These are phyloP conservation scores for Lineolata rhizophorae DNA, from an alignment of 495 filamentous ascomycete species.

Conservation along the genomic window DNA sequence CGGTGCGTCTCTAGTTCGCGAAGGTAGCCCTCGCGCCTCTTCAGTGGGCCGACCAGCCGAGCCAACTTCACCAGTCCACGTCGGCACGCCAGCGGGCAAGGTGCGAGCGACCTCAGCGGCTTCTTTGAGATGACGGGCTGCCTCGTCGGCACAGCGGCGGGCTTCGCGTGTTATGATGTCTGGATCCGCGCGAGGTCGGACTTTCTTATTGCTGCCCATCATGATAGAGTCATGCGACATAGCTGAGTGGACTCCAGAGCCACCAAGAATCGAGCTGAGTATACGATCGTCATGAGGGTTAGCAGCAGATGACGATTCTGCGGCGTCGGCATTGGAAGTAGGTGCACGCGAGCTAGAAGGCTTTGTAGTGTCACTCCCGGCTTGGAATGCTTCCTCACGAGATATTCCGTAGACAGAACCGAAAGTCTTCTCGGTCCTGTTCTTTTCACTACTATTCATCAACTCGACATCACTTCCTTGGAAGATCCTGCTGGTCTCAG, in stretches of 20 bases:
- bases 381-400: slow-evolving; percentile 28
- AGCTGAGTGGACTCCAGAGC: slow-evolving; percentile 61
- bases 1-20: too few relatives aligned
- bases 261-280: slow-evolving; percentile 71
- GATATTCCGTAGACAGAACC: slow-evolving; percentile 32
- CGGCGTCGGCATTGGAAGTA: slow-evolving; percentile 13
- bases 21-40: too few relatives aligned
- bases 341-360: too few relatives aligned
- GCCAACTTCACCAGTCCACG: slow-evolving; percentile 79
- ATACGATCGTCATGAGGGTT: slow-evolving; percentile 27
- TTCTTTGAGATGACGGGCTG: slow-evolving; percentile 47
- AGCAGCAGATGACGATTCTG: background rate
- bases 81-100: slow-evolving; percentile 63
- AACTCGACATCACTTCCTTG: slow-evolving; percentile 57
- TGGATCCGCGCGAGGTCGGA: slow-evolving; percentile 39
- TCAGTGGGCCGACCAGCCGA: slow-evolving; percentile 36
- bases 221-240: slow-evolving; percentile 82
- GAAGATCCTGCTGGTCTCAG: slow-evolving; percentile 72
- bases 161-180: slow-evolving; percentile 65
- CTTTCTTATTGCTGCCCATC: slow-evolving; percentile 31
- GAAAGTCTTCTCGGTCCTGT: slow-evolving; percentile 6
- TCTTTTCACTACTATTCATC: slow-evolving; percentile 12
- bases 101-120: slow-evolving; percentile 47
- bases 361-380: slow-evolving; percentile 2
- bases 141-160: slow-evolving; percentile 51